Evolutionary conservation across 345 rosid genomes (phyloP).

Genomic region (Gossypium anomalum): DNA sequence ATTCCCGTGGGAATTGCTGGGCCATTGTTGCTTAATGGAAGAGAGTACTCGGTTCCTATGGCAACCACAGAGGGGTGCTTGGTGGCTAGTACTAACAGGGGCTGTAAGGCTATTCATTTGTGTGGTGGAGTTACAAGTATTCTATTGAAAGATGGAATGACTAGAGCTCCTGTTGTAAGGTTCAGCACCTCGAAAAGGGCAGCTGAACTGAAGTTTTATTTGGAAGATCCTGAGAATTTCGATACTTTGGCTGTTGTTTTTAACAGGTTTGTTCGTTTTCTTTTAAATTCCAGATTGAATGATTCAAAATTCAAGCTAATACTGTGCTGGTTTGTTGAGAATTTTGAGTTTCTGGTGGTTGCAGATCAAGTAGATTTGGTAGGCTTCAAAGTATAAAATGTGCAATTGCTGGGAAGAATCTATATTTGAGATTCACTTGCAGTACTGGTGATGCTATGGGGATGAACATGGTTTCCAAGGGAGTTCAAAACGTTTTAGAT

Average conservation of each 20-base stretch:
- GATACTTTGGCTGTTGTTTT: constrained; percentile 40
- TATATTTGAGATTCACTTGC: constrained; percentile 53
- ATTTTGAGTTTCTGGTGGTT: not conserved
- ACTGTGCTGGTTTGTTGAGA: not conserved
- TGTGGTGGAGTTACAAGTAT: constrained; percentile 59
- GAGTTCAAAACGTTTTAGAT: constrained; percentile 64
- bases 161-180: constrained; percentile 67
- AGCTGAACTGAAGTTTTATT: constrained; percentile 52
- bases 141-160: constrained; percentile 56
- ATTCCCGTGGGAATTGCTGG: constrained; percentile 78
- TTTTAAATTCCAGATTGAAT: not conserved
- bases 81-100: constrained; percentile 74
- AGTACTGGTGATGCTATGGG: constrained; percentile 81
- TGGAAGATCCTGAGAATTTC: constrained; percentile 51
- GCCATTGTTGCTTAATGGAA: constrained; percentile 57
- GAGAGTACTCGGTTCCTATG: constrained; percentile 63
- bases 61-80: constrained; percentile 76
- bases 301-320: not conserved
- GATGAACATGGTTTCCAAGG: constrained; percentile 82
- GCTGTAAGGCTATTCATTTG: constrained; percentile 62
- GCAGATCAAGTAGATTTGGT: constrained; percentile 62
- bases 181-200: constrained; percentile 48
- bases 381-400: constrained; percentile 54
- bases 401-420: constrained; percentile 61
- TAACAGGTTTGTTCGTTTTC: constrained; percentile 33